Evolutionary conservation across 805 yeast genomes (phyloP), one percentile per base, ranked within the genome.

Genomic region (Schwanniomyces sp.): DNA sequence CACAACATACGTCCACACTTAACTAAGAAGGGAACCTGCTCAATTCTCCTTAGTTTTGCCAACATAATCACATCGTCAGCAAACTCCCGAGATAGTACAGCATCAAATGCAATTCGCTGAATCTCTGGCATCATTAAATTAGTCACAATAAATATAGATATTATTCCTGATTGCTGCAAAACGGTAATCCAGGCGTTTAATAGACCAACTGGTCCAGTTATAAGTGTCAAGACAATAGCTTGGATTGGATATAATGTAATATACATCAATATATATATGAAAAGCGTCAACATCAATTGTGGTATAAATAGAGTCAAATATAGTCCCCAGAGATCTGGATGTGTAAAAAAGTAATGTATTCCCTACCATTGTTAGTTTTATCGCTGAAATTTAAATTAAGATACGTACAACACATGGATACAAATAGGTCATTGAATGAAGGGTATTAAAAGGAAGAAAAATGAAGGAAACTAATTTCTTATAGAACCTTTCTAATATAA

Each of bases 141-240:
- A n/a, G 68, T 64, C 11, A 78, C 70, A 3, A 79, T 44, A n/a
- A 75, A 60, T 7, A 68, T 64, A 3, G 82, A 68, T 2, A 78
- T 58, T 21, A 68, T 63, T 7, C 73, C 66, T 9, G 78, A 59
- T 47, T 73, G 72, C 51, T 75, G 80, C 17, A 77, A 52, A 26
- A 77, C 64, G 2, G 77, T 62, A 11, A 74, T 52, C 70, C 76
- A 69, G 0, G 82, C 76, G 14, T 75, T 65, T 11, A 79, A 39
- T 2, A 78, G 29, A 0, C 83, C 85, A 10, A 75, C 56, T 0
- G 86, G 85, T 2, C 85, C 84, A 24, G 74, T 63, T 42, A 78
- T 58, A 21, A 78, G 44, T 26, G 72, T 53, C 7, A 74, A 70
- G 5, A 77, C 41, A 7, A 71, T 58, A 1, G 79, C 75, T 43